phyloP scores from a whole-genome alignment of 2,329 filamentous ascomycete genomes.

The Penicillium crustosum region DNA sequence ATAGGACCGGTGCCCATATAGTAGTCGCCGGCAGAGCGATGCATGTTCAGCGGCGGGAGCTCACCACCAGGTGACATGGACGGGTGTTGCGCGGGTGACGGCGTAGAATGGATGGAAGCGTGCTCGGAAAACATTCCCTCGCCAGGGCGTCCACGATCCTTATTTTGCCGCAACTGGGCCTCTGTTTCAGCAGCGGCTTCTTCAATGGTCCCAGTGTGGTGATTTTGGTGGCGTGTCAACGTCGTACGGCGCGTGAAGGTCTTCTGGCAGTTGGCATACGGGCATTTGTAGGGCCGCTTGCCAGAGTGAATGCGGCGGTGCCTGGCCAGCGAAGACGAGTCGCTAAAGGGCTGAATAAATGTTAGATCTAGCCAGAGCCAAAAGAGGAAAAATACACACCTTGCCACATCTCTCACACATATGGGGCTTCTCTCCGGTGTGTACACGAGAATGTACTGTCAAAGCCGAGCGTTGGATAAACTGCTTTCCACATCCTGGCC shows the following conservation, averaged over 20 bases:
- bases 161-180: conserved; percentile 68
- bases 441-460: conserved; percentile 91
- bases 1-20: conserved; percentile 79
- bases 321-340: conserved; percentile 88
- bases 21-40: conserved; percentile 67
- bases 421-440: conserved; percentile 97
- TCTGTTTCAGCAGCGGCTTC: conserved; percentile 88
- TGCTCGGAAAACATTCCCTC: conserved; percentile 47
- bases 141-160: conserved; percentile 39
- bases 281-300: conserved; percentile 95
- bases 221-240: conserved; percentile 90
- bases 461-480: conserved; percentile 96
- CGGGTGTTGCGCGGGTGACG: conserved; percentile 76
- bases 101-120: conserved; percentile 59
- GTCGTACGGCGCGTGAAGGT: conserved; percentile 96
- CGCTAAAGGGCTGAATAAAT: conserved; percentile 76
- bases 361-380: background rate
- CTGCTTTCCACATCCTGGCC: conserved; percentile 83
- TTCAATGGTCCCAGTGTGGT: conserved; percentile 92
- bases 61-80: conserved; percentile 79
- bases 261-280: conserved; percentile 96
- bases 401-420: conserved; percentile 97
- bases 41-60: conserved; percentile 68
- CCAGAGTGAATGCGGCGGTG: conserved; percentile 95
- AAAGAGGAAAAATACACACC: conserved; percentile 55